Base-by-base conservation (phyloP, 805 yeast species). In the Kuraishia hungarica region DNA sequence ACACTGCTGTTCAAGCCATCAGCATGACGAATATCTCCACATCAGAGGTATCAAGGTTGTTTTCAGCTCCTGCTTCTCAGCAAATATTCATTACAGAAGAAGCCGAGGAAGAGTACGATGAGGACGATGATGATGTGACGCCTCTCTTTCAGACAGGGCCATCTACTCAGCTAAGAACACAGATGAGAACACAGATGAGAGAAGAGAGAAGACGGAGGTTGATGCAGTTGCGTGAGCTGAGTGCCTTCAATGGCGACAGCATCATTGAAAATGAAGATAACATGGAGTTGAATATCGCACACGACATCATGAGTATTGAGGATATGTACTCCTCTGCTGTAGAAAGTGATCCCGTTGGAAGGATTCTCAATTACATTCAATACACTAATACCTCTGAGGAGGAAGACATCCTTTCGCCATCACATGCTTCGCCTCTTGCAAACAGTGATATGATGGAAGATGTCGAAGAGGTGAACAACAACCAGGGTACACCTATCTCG, bases 171-270 rank as follows among this genome's bases (percentile, higher is more conserved):
- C 24, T 22, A 11, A n/a, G 21, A n/a, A 21, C 35, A 49, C 51
- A 49, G 21, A 22, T 49, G 28, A n/a, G 28, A n/a, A 49, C 28
- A 29, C 20, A 22, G 15, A 47, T 49, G 51, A 49, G 35, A 49
- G 51, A 49, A 23, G 35, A 49, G 51, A 49, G 51, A 26, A 49
- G 51, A 17, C 28, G 28, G 35, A 49, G 51, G 35, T 24, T 49
- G n/a, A 23, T 22, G 51, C 28, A 49, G 28, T 7, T 49, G 19
- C 51, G 35, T 28, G 51, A 49, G 11, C 8, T 35, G 17, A 35
- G 43, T 13, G 43, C 17, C 51, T 20, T 29, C 26, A 29, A 28
- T 8, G 23, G 24, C 43, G 43, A 24, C 23, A n/a, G 20, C 24
- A n/a, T 24, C 51, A 5, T 11, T 22, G 22, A 22, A 24, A 19